phyloP scores from a whole-genome alignment of 2,329 filamentous ascomycete species.

The Fusarium sp. region DNA sequence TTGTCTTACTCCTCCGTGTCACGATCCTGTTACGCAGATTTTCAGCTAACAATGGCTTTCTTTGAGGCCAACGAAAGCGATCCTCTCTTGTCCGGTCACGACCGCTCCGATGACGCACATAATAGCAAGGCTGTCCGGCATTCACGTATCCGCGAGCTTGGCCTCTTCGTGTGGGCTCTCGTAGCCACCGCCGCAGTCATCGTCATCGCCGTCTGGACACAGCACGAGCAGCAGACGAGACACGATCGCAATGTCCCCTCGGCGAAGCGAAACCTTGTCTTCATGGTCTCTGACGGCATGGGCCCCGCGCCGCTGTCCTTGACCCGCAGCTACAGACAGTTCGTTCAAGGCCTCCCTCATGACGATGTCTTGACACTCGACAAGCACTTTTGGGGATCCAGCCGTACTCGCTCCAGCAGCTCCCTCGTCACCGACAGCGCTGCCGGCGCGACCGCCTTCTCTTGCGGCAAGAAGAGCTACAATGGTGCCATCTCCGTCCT shows the following conservation, averaged over 20 bases:
- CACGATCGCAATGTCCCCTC: slow-evolving; percentile 49
- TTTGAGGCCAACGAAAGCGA: slow-evolving; percentile 53
- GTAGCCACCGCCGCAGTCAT: slow-evolving; percentile 83
- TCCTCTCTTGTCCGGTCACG: slow-evolving; percentile 54
- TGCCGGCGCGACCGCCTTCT: slow-evolving; percentile 96
- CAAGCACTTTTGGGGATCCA: slow-evolving; percentile 89
- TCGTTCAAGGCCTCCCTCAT: slow-evolving; percentile 76
- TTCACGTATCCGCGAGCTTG: slow-evolving; percentile 72
- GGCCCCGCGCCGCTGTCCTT: slow-evolving; percentile 89
- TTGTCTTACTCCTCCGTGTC: slow-evolving; percentile 9
- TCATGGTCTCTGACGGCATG: slow-evolving; percentile 99
- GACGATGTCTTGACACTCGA: slow-evolving; percentile 84
- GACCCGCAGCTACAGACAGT: slow-evolving; percentile 87
- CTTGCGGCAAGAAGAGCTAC: slow-evolving; percentile 92
- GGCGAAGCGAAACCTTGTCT: slow-evolving; percentile 91
- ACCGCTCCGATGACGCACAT: slow-evolving; percentile 41
- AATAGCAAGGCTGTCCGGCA: slow-evolving; percentile 42
- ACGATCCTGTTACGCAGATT: neutral
- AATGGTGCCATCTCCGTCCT: slow-evolving; percentile 94
- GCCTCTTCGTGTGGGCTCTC: slow-evolving; percentile 84
- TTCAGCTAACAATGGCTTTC: slow-evolving; percentile 28
- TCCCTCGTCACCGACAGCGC: slow-evolving; percentile 94
- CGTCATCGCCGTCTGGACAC: slow-evolving; percentile 79
- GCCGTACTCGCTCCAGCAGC: slow-evolving; percentile 84
- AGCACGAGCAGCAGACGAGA: slow-evolving; percentile 71